Conservation (phyloP, 805 yeast genomes). For the Metschnikowia hibisci region DNA sequence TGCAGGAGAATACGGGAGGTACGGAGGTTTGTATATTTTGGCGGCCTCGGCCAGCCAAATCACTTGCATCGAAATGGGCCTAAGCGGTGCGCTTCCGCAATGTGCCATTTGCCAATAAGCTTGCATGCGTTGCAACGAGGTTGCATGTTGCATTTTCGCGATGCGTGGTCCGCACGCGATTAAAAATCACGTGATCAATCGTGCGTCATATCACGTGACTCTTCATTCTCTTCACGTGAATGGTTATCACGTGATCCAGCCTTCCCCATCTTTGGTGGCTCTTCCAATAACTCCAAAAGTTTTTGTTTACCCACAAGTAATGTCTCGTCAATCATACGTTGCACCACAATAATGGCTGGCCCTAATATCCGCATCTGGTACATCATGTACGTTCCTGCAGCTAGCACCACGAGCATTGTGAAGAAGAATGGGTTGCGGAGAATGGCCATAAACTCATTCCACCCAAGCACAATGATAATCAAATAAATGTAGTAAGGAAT, state of each 20-base stretch:
- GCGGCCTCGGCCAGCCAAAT: too few relatives aligned
- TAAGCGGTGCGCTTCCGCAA: too few relatives aligned
- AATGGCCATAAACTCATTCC: slow-evolving; percentile 92
- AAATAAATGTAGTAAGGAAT: slow-evolving; percentile 82
- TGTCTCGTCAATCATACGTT: slow-evolving; percentile 55
- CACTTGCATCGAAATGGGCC: too few relatives aligned
- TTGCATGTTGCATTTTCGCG: not conserved
- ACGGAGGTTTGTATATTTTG: too few relatives aligned
- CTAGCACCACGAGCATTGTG: slow-evolving; percentile 51
- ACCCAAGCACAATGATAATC: slow-evolving; percentile 73
- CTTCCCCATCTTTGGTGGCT: slow-evolving; percentile 20
- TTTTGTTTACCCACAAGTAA: slow-evolving; percentile 55
- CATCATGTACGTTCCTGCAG: slow-evolving; percentile 62
- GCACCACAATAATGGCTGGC: slow-evolving; percentile 62
- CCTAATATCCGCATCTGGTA: slow-evolving; percentile 70
- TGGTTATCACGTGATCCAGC: not conserved
- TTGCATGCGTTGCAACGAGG: too few relatives aligned
- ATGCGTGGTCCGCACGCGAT: not conserved
- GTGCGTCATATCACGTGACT: too few relatives aligned
- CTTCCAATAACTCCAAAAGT: slow-evolving; percentile 56
- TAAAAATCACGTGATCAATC: too few relatives aligned
- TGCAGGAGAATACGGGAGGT: not conserved
- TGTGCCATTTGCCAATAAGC: too few relatives aligned
- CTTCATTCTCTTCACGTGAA: too few relatives aligned
- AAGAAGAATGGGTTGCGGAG: slow-evolving; percentile 83